Base-by-base conservation (phyloP, 495 filamentous ascomycete species). In the Patellaria atrata region DNA sequence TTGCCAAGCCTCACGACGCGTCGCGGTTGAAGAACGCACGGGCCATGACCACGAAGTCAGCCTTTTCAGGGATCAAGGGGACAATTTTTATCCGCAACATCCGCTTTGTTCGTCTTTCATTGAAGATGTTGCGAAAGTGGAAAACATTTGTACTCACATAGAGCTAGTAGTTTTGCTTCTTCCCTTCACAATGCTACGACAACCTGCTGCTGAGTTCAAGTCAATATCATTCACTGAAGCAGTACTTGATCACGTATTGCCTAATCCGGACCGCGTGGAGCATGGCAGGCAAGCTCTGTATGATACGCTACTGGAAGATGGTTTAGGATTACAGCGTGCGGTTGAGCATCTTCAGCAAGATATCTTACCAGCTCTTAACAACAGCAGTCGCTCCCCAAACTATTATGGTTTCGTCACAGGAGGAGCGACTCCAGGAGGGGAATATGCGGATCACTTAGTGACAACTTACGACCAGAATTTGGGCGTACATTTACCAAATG, bases 361-460 rank as follows among this genome's bases (percentile, higher is more conserved):
- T 41, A 64, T 86, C 36, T 65, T 74, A 13, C 78, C 81, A 0
- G 75, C 64, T 3, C 67, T 87, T 36, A 78, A 77, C 42, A 60
- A 55, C 12, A 57, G 68, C 56, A 69, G 67, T 54, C 58, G 74
- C 45, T 67, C 71, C 44, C 52, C 72, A 20, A 64, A 66, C 40
- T 96, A 92, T 62, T 89, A 79, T 56, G 86, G 83, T 16, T 93
- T 94, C 49, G 75, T 96, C 5, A 91, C 78, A 0, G 87, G 87
- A 13, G 80, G 82, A 11, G 58, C 62, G 20, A 82, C 82, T 2
- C 82, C 84, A 0, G 72, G 82, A n/a, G 84, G 84, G 20, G 62
- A 75, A 22, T 67, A 82, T n/a, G 87, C 81, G 0, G 86, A 96
- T 52, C 73, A 77, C 47, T 57, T 93, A 9, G 83, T 85, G 30